Base-by-base conservation (phyloP, 1,284 basidiomycete species). In the Chiua sp. region DNA sequence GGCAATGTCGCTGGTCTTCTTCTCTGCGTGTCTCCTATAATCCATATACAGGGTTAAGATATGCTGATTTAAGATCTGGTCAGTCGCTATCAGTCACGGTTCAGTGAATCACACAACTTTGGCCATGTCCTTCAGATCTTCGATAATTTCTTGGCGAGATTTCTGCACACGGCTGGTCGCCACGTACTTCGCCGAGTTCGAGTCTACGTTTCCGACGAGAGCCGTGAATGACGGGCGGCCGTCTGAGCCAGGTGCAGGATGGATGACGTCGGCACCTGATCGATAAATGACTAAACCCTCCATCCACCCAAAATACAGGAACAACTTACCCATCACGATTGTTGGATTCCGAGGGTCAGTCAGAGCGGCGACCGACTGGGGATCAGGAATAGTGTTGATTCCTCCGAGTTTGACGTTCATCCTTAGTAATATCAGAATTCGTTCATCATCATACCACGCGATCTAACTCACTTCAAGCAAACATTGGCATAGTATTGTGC, bases 331-430 rank as follows among this genome's bases (percentile, higher is more conserved):
- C 83, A 93, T 88, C 56, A 93, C 85, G n/a, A 93, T 83, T 1
- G 90, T 90, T 2, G 90, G 91, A 64, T 86, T 84, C 33, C 82
- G 77, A 2, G 85, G 82, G 65, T 93, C 90, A 0, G 84, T 83
- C n/a, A 91, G 77, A 12, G 83, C 79, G 0, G 81, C 78, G 5
- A 88, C 83, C 0, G 86, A 87, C 20, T 80, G 77, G 2, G 87
- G 80, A 54, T 88, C 87, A 0, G 89, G 90, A 49, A 92, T 80
- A 4, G 83, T 84, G 69, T 93, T 93, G 68, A 92, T 88, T 1
- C 91, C 91, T 22, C 91, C 91, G 0, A 93, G 78, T 72, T 93
- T 93, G 26, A 90, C 90, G 66, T 93, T 93, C 65, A 93, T 81
- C 71, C 91, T 93, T 65, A 13, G 47, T 4, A 13, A 11, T 42